Evolutionary conservation across 257 asterid genomes (phyloP).

Genomic region (Penstemon eatonii): DNA sequence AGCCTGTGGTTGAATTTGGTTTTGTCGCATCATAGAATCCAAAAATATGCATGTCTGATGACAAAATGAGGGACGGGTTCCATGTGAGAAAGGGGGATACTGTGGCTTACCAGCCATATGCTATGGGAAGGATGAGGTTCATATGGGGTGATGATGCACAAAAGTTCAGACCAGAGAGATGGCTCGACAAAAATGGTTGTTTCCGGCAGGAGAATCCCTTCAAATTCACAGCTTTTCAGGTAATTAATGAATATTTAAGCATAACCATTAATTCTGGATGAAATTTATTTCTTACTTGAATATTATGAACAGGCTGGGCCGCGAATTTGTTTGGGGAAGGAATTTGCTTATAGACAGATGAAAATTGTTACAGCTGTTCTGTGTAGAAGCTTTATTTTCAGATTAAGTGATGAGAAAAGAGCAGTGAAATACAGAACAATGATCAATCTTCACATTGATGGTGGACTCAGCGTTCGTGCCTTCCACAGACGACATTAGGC

Average conservation of each 20-base stretch:
- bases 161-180: slow-evolving; percentile 56
- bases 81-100: slow-evolving; percentile 45
- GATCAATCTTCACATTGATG: slow-evolving; percentile 59
- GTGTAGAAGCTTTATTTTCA: slow-evolving; percentile 39
- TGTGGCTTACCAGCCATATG: slow-evolving; percentile 54
- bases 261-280: not conserved
- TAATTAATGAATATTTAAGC: slow-evolving; percentile 5
- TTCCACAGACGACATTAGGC: slow-evolving; percentile 28
- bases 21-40: slow-evolving; percentile 34
- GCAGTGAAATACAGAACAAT: slow-evolving; percentile 49
- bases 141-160: slow-evolving; percentile 62
- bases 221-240: slow-evolving; percentile 67
- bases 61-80: slow-evolving; percentile 52
- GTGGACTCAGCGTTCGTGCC: slow-evolving; percentile 49
- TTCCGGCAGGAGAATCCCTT: slow-evolving; percentile 48
- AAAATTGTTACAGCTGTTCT: slow-evolving; percentile 54
- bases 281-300: too few relatives aligned
- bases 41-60: slow-evolving; percentile 48
- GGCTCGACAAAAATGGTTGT: slow-evolving; percentile 53
- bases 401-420: slow-evolving; percentile 39
- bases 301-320: slow-evolving; percentile 52
- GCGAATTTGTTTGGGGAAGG: slow-evolving; percentile 56
- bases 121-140: slow-evolving; percentile 63
- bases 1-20: not conserved
- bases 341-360: slow-evolving; percentile 62